phyloP scores from a whole-genome alignment of 2,329 filamentous ascomycete species.

The Aureobasidium sp. region DNA sequence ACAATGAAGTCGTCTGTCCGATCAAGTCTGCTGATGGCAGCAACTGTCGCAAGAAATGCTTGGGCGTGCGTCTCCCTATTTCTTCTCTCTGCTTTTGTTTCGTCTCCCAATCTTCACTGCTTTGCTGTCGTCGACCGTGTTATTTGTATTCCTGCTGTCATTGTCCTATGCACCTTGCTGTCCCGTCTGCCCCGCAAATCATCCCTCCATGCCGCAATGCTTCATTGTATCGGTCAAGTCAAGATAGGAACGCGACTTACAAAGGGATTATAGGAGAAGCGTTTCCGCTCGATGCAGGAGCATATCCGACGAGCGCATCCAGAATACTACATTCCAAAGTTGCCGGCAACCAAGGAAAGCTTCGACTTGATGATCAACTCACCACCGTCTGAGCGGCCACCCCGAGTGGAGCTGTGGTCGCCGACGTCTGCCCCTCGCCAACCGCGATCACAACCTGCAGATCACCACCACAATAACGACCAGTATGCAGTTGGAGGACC shows the following conservation, averaged over 20 bases:
- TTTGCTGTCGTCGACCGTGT: not conserved
- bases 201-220: slow-evolving; percentile 2
- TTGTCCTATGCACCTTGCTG: slow-evolving; percentile 1
- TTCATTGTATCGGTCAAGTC: not conserved
- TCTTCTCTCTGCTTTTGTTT: slow-evolving; percentile 7
- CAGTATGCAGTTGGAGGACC: slow-evolving; percentile 23
- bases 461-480: slow-evolving; percentile 18
- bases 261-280: slow-evolving; percentile 60
- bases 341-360: slow-evolving; percentile 96
- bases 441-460: slow-evolving; percentile 12
- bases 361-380: slow-evolving; percentile 94
- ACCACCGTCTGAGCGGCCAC: slow-evolving; percentile 62
- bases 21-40: slow-evolving; percentile 93
- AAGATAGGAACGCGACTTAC: not conserved
- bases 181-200: slow-evolving; percentile 4
- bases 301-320: slow-evolving; percentile 96
- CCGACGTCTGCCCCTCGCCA: slow-evolving; percentile 14
- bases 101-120: slow-evolving; percentile 1
- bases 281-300: slow-evolving; percentile 98
- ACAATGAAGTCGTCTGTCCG: slow-evolving; percentile 95
- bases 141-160: not conserved
- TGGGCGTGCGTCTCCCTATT: slow-evolving; percentile 68
- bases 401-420: slow-evolving; percentile 24
- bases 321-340: slow-evolving; percentile 94
- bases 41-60: slow-evolving; percentile 92